phyloP scores from a whole-genome alignment of 768 basidiomycete species.

The Amanita jacksonii region DNA sequence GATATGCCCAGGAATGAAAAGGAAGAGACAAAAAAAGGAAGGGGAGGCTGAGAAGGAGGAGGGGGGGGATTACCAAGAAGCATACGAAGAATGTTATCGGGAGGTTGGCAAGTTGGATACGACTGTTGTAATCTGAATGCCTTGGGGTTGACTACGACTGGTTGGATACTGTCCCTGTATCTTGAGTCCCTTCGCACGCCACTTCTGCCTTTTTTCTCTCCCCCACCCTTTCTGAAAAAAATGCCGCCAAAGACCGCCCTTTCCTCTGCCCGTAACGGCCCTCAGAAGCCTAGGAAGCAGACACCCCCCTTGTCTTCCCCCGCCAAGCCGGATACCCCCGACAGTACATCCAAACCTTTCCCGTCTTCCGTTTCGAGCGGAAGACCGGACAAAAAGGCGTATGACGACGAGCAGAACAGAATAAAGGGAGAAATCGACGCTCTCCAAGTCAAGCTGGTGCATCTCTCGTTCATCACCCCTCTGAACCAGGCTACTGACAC shows the following conservation, averaged over 20 bases:
- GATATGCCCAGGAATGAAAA: slow-evolving; percentile 78
- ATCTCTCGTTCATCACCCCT: slow-evolving; percentile 22
- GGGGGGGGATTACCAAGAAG: slow-evolving; percentile 79
- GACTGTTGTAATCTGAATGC: no score
- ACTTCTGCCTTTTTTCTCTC: slow-evolving; percentile 12
- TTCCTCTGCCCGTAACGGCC: slow-evolving; percentile 29
- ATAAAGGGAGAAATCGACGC: slow-evolving; percentile 79
- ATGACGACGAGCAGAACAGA: slow-evolving; percentile 77
- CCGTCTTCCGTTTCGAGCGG: slow-evolving; percentile 41
- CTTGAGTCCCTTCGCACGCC: slow-evolving; percentile 28
- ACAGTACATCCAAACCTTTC: slow-evolving; percentile 27
- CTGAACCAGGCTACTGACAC: slow-evolving; percentile 1
- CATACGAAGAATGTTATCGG: slow-evolving; percentile 77
- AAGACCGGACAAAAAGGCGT: slow-evolving; percentile 79
- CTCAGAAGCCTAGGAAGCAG: slow-evolving; percentile 7
- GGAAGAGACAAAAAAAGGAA: slow-evolving; percentile 56
- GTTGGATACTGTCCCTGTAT: no score
- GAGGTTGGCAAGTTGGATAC: slow-evolving; percentile 82
- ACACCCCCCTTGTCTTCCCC: background rate
- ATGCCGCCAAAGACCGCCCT: slow-evolving; percentile 49
- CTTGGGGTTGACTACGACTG: no score
- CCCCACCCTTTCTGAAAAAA: slow-evolving; percentile 16
- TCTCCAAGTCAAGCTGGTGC: slow-evolving; percentile 70
- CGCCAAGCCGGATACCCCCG: background rate
- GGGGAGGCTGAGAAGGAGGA: slow-evolving; percentile 45